Conservation (phyloP, 78 protist species). For the Monosiga brevicollis region DNA sequence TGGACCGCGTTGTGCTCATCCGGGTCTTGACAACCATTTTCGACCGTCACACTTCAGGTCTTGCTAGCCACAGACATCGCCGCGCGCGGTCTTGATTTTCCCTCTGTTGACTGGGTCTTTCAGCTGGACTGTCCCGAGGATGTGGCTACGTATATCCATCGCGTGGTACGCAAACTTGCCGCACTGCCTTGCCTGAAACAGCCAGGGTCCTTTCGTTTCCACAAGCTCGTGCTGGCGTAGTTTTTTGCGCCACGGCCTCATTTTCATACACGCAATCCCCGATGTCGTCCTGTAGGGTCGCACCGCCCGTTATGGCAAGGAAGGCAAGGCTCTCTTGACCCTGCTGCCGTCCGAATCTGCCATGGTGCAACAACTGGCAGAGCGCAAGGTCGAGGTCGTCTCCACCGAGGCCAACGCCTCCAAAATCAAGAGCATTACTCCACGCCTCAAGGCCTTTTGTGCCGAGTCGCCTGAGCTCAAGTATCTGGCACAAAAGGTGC, state of each 20-base stretch:
- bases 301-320: conserved; percentile 76
- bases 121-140: conserved; percentile 93
- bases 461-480: conserved; percentile 38
- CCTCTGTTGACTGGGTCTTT: conserved; percentile 92
- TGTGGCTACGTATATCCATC: conserved; percentile 87
- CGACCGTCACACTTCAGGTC: conserved; percentile 14
- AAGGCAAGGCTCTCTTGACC: conserved; percentile 29
- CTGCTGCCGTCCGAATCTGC: conserved; percentile 39
- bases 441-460: not conserved
- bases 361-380: conserved; percentile 1
- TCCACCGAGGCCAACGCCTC: conserved; percentile 8
- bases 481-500: conserved; percentile 51
- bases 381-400: not conserved
- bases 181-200: too few relatives aligned
- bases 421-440: not conserved
- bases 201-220: too few relatives aligned
- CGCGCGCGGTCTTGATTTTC: conserved; percentile 97
- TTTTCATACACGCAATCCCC: too few relatives aligned
- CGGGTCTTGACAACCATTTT: too few relatives aligned
- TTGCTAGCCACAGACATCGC: conserved; percentile 95
- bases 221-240: not conserved
- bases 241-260: not conserved
- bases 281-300: conserved; percentile 65
- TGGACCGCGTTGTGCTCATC: too few relatives aligned
- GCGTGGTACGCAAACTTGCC: conserved; percentile 69